Conservation (phyloP, 345 rosid genomes). For the Brassica carinata region DNA sequence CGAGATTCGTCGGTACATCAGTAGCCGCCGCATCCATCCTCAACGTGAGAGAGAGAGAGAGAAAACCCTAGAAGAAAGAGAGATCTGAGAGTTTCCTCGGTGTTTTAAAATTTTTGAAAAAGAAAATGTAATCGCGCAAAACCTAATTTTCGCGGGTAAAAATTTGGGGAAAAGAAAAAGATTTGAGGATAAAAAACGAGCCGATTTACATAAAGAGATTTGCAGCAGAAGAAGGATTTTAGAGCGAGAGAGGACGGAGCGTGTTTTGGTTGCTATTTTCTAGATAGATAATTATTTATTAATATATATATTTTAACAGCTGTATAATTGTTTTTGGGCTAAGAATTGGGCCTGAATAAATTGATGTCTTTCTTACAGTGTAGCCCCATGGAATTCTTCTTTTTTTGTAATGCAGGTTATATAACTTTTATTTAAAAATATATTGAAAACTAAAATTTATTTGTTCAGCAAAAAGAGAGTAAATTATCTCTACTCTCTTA, state of each 20-base stretch:
- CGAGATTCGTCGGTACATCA: constrained; percentile 23
- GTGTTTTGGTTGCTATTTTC: not conserved
- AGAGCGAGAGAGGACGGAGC: constrained; percentile 22
- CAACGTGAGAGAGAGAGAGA: constrained; percentile 8
- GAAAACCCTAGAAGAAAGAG: constrained; percentile 37
- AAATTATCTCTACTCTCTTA: no score
- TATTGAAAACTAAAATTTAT: no score
- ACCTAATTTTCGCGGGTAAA: constrained; percentile 34
- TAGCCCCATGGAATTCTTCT: not conserved
- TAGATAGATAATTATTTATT: constrained; percentile 6
- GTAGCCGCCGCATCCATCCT: constrained; percentile 23
- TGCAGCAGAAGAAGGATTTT: constrained; percentile 9
- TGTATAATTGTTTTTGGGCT: not conserved
- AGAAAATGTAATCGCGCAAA: not conserved
- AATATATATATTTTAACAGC: not conserved
- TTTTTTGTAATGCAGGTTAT: not conserved
- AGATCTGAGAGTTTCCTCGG: constrained; percentile 10
- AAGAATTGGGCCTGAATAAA: not conserved
- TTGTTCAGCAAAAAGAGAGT: no score
- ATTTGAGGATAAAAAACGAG: not conserved
- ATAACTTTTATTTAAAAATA: no score
- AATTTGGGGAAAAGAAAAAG: not conserved
- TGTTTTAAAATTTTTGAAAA: constrained; percentile 13
- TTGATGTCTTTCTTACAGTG: not conserved
- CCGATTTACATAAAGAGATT: constrained; percentile 16